A percentile compares a stretch with the other conserved stretches of the same genome.
These are phyloP conservation scores for Phytophthora niederhauseri DNA, from an alignment of 352 stramenopile species.

Conservation along the genomic window DNA sequence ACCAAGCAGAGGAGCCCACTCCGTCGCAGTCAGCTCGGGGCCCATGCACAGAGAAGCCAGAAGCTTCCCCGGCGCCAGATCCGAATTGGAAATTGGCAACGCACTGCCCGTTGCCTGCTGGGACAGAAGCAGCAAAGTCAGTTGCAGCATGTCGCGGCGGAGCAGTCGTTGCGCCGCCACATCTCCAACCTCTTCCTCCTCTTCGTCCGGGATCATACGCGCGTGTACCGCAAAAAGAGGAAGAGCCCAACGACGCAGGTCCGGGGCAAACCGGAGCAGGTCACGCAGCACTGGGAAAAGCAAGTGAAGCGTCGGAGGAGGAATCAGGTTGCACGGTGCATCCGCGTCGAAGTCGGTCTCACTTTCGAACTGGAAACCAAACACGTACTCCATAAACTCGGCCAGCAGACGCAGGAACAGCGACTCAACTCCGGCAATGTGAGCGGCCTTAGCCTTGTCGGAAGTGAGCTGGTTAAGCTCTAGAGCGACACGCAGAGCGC, in stretches of 20 bases:
- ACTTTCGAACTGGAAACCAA: conserved; percentile 83
- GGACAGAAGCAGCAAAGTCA: conserved; percentile 65
- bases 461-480: conserved; percentile 46
- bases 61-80: conserved; percentile 59
- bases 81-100: conserved; percentile 68
- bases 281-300: conserved; percentile 76
- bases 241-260: conserved; percentile 69
- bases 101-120: conserved; percentile 56
- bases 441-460: conserved; percentile 42
- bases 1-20: conserved; percentile 77
- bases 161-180: conserved; percentile 74
- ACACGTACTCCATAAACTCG: conserved; percentile 77
- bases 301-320: conserved; percentile 78
- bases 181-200: conserved; percentile 90
- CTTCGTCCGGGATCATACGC: conserved; percentile 88
- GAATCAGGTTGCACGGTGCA: conserved; percentile 65
- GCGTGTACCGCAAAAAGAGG: conserved; percentile 81
- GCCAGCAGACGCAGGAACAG: conserved; percentile 68
- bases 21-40: conserved; percentile 52
- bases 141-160: conserved; percentile 76
- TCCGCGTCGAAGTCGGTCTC: conserved; percentile 78
- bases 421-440: conserved; percentile 45
- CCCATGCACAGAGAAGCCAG: conserved; percentile 66
- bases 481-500: conserved; percentile 60
- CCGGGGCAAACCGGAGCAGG: conserved; percentile 54